Conservation (phyloP, 352 stramenopile genomes). For the Phytophthora brassicae region DNA sequence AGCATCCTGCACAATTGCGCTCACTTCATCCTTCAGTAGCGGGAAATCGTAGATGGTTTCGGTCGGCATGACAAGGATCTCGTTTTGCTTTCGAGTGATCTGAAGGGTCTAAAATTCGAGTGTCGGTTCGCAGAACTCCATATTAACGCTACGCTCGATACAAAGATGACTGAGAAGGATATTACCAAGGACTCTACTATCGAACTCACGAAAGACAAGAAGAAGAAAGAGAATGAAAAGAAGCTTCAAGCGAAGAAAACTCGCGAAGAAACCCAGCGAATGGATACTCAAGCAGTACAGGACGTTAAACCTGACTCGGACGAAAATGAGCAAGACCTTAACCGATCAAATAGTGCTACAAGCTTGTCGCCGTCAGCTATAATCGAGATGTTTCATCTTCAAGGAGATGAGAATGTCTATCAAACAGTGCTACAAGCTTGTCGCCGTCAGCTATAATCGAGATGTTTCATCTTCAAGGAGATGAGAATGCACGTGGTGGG, state of each 20-base stretch:
- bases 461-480: conserved; percentile 28
- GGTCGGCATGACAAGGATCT: conserved; percentile 23
- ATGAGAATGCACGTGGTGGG: conserved; percentile 6
- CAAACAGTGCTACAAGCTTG: conserved; percentile 18
- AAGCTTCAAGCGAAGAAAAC: conserved; percentile 19
- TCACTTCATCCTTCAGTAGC: conserved; percentile 72
- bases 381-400: conserved; percentile 30
- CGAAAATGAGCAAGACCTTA: not conserved
- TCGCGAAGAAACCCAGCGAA: conserved; percentile 12
- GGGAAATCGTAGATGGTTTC: conserved; percentile 72
- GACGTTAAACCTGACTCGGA: not conserved
- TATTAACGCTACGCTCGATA: conserved; percentile 8
- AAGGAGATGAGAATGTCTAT: conserved; percentile 17
- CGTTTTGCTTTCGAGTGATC: not conserved
- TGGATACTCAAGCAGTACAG: not conserved
- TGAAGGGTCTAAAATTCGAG: conserved; percentile 8
- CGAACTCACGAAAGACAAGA: conserved; percentile 14
- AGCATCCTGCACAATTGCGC: conserved; percentile 69
- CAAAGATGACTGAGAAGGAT: conserved; percentile 15
- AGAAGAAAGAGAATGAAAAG: conserved; percentile 17
- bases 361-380: conserved; percentile 26
- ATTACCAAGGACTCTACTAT: not conserved
- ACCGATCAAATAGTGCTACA: conserved; percentile 8
- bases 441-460: conserved; percentile 28
- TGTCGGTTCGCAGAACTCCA: conserved; percentile 21